Conservation (phyloP, 768 basidiomycete genomes). For the Russula virescens region DNA sequence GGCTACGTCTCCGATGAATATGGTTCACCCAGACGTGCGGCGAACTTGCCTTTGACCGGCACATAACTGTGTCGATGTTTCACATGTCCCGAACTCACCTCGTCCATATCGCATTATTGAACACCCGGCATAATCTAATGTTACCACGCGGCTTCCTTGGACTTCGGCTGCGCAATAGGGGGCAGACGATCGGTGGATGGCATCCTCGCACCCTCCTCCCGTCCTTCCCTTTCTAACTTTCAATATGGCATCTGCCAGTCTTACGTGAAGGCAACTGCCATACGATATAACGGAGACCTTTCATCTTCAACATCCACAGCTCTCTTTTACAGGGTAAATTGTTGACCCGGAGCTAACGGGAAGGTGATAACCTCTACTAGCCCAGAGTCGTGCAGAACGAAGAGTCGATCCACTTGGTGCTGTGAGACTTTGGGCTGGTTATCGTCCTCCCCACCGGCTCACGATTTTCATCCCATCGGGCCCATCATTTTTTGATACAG, state of each 20-base stretch:
- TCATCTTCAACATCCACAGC: background rate
- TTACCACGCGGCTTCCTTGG: background rate
- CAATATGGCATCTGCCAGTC: too few species aligned
- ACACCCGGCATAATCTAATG: background rate
- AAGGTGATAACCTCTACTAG: too few species aligned
- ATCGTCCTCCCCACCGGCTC: too few species aligned
- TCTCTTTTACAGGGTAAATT: too few species aligned
- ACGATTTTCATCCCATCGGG: too few species aligned
- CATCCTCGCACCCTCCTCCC: background rate
- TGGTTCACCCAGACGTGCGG: background rate
- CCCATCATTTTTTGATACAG: too few species aligned
- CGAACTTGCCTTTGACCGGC: background rate
- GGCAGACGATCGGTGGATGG: background rate
- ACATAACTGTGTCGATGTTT: background rate
- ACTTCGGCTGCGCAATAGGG: background rate
- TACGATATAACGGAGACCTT: too few species aligned
- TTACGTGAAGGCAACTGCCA: background rate
- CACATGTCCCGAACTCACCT: slow-evolving; percentile 5
- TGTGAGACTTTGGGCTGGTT: too few species aligned
- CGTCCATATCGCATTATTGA: background rate
- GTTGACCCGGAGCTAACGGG: too few species aligned
- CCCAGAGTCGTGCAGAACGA: too few species aligned
- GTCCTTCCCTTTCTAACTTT: too few species aligned
- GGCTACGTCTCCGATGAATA: background rate
- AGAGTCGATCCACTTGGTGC: too few species aligned